Conservation (phyloP, 805 yeast species). For the Yamadazyma paraphyllophila region DNA sequence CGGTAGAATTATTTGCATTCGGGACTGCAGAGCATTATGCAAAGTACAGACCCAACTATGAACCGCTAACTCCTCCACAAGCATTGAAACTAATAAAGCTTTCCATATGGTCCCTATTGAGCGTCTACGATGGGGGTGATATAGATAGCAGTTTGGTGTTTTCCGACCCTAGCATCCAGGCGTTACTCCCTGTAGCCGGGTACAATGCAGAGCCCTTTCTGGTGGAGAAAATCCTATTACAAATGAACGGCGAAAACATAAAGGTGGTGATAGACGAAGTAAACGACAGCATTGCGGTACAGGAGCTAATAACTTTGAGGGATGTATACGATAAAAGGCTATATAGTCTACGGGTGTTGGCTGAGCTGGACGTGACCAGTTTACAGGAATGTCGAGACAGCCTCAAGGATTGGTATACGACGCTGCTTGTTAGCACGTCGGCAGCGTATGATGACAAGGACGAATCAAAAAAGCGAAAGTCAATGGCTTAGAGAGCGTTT, state of each 20-base stretch:
- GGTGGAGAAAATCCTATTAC: constrained; percentile 11
- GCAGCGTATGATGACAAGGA: neutral
- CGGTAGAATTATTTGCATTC: constrained; percentile 37
- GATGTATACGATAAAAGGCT: constrained; percentile 30
- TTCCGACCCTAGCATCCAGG: constrained; percentile 1
- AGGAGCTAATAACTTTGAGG: constrained; percentile 20
- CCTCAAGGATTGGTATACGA: constrained; percentile 10
- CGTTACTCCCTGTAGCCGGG: neutral
- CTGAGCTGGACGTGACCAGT: constrained; percentile 19
- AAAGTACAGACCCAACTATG: constrained; percentile 10
- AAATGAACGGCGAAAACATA: constrained; percentile 10
- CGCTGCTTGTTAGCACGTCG: neutral
- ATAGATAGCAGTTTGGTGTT: constrained; percentile 15
- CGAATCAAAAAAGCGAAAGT: neutral
- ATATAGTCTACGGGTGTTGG: constrained; percentile 23
- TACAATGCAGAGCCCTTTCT: constrained; percentile 2
- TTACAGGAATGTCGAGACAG: constrained; percentile 16
- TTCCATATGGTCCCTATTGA: constrained; percentile 21
- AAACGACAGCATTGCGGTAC: constrained; percentile 16
- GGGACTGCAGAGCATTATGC: constrained; percentile 30
- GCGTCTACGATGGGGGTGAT: constrained; percentile 12
- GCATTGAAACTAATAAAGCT: constrained; percentile 28
- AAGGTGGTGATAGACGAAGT: constrained; percentile 25
- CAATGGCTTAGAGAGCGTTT: too few species aligned
- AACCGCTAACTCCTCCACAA: neutral